Percentiles rank a stretch among this genome's conserved stretches.
Conservation (phyloP, 768 basidiomycete genomes). For the Pisolithus sp. region DNA sequence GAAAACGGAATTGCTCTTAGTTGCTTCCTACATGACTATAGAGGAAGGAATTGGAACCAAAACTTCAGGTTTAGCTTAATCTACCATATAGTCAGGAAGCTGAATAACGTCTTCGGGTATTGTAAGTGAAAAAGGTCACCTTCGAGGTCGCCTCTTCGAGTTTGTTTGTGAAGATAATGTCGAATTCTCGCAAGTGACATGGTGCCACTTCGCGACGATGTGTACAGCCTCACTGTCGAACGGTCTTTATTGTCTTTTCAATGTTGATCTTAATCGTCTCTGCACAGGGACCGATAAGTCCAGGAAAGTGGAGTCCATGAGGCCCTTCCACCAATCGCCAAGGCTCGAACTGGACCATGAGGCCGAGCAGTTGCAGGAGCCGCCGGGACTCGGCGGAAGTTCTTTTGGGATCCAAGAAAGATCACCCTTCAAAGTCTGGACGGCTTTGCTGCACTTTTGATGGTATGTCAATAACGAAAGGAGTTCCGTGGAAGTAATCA, state of each 20-base stretch:
- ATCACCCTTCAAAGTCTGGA: conserved; percentile 1
- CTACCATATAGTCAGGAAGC: neutral
- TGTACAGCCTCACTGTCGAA: neutral
- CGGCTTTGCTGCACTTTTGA: conserved; percentile 7
- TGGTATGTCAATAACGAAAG: conserved; percentile 21
- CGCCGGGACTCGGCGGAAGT: neutral
- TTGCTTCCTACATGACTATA: neutral
- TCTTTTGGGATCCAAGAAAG: conserved; percentile 6
- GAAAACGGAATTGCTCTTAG: neutral
- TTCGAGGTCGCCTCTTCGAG: conserved; percentile 7
- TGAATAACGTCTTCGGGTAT: neutral
- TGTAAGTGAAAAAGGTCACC: neutral
- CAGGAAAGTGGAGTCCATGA: conserved; percentile 7
- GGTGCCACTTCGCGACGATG: neutral
- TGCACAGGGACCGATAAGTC: conserved; percentile 13
- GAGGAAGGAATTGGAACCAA: neutral
- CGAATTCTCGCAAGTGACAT: conserved; percentile 9
- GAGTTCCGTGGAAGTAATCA: conserved; percentile 21
- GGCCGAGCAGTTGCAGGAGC: neutral
- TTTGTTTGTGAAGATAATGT: conserved; percentile 4
- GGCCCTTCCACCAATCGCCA: conserved; percentile 15
- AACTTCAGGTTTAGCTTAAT: conserved; percentile 7
- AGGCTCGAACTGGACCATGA: too few species aligned
- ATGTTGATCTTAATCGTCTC: neutral
- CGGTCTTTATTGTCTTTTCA: neutral